Conservation (phyloP, 208 protist species). For the Acanthamoeba quina region DNA sequence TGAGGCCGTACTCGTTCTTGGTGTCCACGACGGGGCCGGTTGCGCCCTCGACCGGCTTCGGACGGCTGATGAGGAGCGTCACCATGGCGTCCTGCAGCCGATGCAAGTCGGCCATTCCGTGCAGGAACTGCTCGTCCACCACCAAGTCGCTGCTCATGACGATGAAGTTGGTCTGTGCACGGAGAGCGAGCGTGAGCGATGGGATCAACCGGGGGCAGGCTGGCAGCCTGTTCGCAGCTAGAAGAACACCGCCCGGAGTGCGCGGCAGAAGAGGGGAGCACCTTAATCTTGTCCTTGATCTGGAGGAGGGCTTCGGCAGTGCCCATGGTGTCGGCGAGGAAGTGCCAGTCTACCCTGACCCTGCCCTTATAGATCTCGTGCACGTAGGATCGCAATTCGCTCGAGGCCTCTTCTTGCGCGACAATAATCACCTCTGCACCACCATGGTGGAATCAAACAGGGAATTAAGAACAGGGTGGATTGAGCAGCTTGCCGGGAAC, state of each 20-base stretch:
- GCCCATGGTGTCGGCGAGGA: constrained; percentile 78
- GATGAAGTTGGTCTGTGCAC: constrained; percentile 83
- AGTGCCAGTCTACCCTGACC: constrained; percentile 74
- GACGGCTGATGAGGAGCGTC: constrained; percentile 75
- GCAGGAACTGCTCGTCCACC: constrained; percentile 68
- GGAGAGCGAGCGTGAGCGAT: background rate
- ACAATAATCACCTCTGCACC: constrained; percentile 49
- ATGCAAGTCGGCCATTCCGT: constrained; percentile 59
- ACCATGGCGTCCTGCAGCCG: constrained; percentile 77
- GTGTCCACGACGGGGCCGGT: constrained; percentile 52
- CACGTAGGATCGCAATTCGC: constrained; percentile 45
- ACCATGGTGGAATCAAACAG: background rate
- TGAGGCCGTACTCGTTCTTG: constrained; percentile 55
- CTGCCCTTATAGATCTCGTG: constrained; percentile 77
- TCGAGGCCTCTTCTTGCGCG: constrained; percentile 34
- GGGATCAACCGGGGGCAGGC: background rate
- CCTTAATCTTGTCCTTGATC: constrained; percentile 84
- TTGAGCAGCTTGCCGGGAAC: background rate
- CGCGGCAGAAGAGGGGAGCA: background rate
- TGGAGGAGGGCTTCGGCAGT: constrained; percentile 84
- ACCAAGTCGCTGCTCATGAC: constrained; percentile 83
- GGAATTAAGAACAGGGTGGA: background rate
- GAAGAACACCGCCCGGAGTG: background rate
- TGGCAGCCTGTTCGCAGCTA: no score
- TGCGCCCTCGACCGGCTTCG: constrained; percentile 53